A percentile compares a stretch with the other conserved stretches of the same genome.
These are phyloP conservation scores for Neopestalotiopsis clavispora DNA, from an alignment of 2,329 filamentous ascomycete genomes.

Conservation along the genomic window DNA sequence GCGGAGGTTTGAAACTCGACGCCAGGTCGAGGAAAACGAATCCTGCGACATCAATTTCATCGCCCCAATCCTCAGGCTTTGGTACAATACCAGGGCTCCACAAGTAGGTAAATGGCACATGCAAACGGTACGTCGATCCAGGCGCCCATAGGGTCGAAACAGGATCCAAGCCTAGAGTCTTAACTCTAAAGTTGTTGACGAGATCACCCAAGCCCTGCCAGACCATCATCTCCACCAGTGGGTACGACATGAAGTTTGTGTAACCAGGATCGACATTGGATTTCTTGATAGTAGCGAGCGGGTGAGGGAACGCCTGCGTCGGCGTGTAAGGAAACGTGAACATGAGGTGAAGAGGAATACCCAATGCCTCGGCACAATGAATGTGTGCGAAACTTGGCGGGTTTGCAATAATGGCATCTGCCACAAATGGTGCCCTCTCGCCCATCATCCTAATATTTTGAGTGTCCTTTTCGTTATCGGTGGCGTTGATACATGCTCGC, in stretches of 20 bases:
- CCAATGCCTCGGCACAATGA: conserved; percentile 79
- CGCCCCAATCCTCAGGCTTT: conserved; percentile 71
- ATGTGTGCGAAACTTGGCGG: conserved; percentile 80
- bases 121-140: conserved; percentile 72
- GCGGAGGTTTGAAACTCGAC: conserved; percentile 62
- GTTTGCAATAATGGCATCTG: conserved; percentile 85
- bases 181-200: conserved; percentile 74
- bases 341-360: conserved; percentile 82
- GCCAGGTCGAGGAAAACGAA: conserved; percentile 79
- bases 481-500: conserved; percentile 76
- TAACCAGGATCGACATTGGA: conserved; percentile 75
- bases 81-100: conserved; percentile 71
- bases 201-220: conserved; percentile 89
- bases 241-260: conserved; percentile 82
- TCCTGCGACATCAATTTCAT: conserved; percentile 74
- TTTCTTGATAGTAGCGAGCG: conserved; percentile 75
- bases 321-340: conserved; percentile 87
- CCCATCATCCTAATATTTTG: conserved; percentile 70
- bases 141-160: conserved; percentile 80
- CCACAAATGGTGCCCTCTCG: conserved; percentile 64
- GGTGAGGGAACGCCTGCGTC: conserved; percentile 77
- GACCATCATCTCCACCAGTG: conserved; percentile 82
- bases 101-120: conserved; percentile 77
- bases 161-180: conserved; percentile 72
- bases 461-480: conserved; percentile 68